Evolutionary conservation across 768 basidiomycete species (phyloP), one percentile per base, ranked within the genome.

Genomic region (Pisolithus sp.): DNA sequence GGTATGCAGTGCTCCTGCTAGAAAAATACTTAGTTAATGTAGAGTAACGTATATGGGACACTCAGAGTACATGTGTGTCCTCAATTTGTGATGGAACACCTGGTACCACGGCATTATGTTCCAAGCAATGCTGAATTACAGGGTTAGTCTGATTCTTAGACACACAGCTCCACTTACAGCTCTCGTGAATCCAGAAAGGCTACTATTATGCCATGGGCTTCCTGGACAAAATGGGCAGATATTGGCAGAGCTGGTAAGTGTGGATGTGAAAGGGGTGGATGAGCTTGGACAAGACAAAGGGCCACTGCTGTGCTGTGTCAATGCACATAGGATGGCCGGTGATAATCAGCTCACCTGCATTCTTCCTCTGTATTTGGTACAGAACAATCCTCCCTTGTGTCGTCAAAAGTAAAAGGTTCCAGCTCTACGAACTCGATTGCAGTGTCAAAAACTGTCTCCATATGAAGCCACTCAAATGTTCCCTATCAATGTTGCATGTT

Each of bases 41-140:
- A 20, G 40, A 21, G 18, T 24, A 18, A 6, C 15, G 21, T 21
- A 13, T 20, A 44, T 8, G 13, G 20, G 12, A 34, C 13, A 7
- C 31, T 30, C 20, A 20, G 21, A 17, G 18, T 24, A 45, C 50
- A 51, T 51, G 13, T 31, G 18, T 36, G 50, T 43, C 8, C 36
- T 24, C 7, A 51, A 10, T 20, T 45, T 51, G 4, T 28, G 23
- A 20, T 36, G 36, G 40, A 21, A 51, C 10, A 43, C 9, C 24
- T 42, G n/a, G 12, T 51, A 34, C 50, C 50, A 51, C 8, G 41
- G 50, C 17, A 34, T 18, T 4, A 51, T 36, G 18, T 44, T 51
- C 50, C 50, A 51, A 12, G 50, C 42, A 9, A 51, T 45, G 18
- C 50, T 51, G 13, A 5, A n/a, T 26, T 10, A 10, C 18, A 39